Evolutionary conservation across 495 filamentous ascomycete genomes (phyloP).

Genomic region (Hypoxylon cercidicola): DNA sequence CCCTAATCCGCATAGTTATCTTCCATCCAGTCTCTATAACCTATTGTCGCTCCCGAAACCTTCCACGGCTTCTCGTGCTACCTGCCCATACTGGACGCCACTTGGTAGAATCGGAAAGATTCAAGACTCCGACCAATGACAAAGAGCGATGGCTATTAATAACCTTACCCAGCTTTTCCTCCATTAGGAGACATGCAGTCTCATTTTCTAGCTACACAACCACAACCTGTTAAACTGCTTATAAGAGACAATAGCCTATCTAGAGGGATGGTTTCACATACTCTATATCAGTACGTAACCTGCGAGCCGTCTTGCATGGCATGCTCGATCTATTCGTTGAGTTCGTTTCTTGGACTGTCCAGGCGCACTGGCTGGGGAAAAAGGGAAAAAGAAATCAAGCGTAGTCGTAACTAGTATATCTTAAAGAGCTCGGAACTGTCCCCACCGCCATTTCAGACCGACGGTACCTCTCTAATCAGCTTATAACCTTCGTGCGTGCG

Average conservation of each 20-base stretch:
- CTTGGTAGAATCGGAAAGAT: conserved; percentile 3
- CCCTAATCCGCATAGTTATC: neutral
- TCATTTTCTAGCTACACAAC: too few relatives aligned
- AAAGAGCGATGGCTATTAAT: neutral
- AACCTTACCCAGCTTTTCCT: neutral
- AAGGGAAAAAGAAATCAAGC: too few relatives aligned
- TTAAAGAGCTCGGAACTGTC: conserved; percentile 17
- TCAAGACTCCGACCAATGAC: neutral
- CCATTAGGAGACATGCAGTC: neutral
- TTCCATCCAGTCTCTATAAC: neutral
- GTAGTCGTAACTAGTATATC: too few relatives aligned
- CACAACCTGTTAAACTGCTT: too few relatives aligned
- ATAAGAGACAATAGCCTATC: too few relatives aligned
- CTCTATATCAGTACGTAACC: too few relatives aligned
- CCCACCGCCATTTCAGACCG: conserved; percentile 31
- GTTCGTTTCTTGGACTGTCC: too few relatives aligned
- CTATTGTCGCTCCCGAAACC: conserved; percentile 18
- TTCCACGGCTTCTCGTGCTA: neutral
- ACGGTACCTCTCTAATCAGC: conserved; percentile 1
- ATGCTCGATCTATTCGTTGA: too few relatives aligned
- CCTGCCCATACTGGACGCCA: neutral
- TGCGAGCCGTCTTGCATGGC: too few relatives aligned
- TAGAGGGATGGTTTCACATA: too few relatives aligned
- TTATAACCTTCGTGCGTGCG: too few relatives aligned
- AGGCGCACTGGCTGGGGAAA: too few relatives aligned